These are phyloP conservation scores for Chenopodium formosanum DNA, from an alignment of 148 eudicot genomes.

Conservation along the genomic window DNA sequence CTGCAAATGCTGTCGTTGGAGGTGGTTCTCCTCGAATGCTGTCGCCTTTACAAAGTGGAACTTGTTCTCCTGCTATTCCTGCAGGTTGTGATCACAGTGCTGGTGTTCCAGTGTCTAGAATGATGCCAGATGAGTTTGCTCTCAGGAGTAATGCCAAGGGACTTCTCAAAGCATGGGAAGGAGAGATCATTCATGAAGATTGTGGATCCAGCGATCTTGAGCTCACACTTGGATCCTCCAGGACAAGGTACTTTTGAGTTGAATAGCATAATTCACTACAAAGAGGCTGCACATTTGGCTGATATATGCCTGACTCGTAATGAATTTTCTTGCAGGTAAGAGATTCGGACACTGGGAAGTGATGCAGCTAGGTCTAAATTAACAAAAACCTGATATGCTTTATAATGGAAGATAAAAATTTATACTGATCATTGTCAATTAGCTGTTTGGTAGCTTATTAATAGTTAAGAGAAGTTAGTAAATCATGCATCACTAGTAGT, in stretches of 20 bases:
- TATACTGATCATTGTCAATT: neutral
- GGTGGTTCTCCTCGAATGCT: slow-evolving; percentile 48
- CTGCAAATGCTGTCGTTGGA: neutral
- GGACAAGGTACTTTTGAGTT: slow-evolving; percentile 41
- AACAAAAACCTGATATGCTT: neutral
- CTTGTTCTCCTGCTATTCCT: slow-evolving; percentile 70
- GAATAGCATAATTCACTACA: neutral
- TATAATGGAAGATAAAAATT: neutral
- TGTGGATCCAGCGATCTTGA: slow-evolving; percentile 58
- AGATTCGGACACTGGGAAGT: neutral
- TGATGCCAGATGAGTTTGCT: slow-evolving; percentile 58
- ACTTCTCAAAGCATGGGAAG: slow-evolving; percentile 74
- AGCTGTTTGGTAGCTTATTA: neutral
- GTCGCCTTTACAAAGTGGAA: slow-evolving; percentile 79
- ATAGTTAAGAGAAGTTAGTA: too few relatives aligned
- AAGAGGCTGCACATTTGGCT: neutral
- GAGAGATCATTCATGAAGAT: slow-evolving; percentile 77
- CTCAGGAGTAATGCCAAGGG: slow-evolving; percentile 50
- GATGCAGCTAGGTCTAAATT: neutral
- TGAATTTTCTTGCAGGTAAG: slow-evolving; percentile 21
- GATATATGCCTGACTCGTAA: neutral
- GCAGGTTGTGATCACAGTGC: slow-evolving; percentile 48
- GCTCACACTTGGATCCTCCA: slow-evolving; percentile 75
- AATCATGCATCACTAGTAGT: too few relatives aligned
- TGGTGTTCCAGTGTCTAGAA: slow-evolving; percentile 51